Base-by-base conservation (phyloP, 2,329 filamentous ascomycete species). In the Cryphonectria nitschkei region DNA sequence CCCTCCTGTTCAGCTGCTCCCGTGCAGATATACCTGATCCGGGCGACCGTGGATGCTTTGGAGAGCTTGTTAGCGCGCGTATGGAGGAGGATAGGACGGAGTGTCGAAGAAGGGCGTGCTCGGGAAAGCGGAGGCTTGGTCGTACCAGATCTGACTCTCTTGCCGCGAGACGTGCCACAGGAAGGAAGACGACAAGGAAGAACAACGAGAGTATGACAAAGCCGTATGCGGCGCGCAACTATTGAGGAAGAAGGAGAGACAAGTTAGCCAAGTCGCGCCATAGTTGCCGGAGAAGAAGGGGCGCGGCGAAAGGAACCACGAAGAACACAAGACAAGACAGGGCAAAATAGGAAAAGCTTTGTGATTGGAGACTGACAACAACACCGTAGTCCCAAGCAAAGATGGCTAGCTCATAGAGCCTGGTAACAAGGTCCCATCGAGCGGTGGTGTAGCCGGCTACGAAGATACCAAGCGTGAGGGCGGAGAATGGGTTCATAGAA, bases 341-440 rank as follows among this genome's bases (percentile, higher is more conserved):
- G 34, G 34, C 65, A 52, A 69, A 32, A 54, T 58, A 26, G n/a
- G 34, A 29, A 14, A 16, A 43, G 41, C 3, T 16, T 43, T 43
- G 64, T 39, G n/a, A 2, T 32, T 11, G 73, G 29, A 56, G 63
- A 85, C 92, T 79, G 85, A 97, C 94, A 80, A 98, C 92, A 78
- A 99, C 96, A 80, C 95, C 94, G 93, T 98, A 93, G 82, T 98
- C 93, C 94, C 95, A 98, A 76, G 97, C 96, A 82, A 98, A 99
- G 75, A 97, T 92, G 76, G 94, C 93, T 78, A 99, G 90, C 84
- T 99, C 95, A 91, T 98, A 97, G 78, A 98, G 88, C 78, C 95
- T 92, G 77, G 95, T 98, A 76, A 98, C 94, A 74, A 99, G 91
- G 84, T 98, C 96, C 95, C 96, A 99, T 87, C 96, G 93, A 80